These are phyloP conservation scores for Heritiera fomes DNA, from an alignment of 345 rosid genomes.

Conservation along the genomic window DNA sequence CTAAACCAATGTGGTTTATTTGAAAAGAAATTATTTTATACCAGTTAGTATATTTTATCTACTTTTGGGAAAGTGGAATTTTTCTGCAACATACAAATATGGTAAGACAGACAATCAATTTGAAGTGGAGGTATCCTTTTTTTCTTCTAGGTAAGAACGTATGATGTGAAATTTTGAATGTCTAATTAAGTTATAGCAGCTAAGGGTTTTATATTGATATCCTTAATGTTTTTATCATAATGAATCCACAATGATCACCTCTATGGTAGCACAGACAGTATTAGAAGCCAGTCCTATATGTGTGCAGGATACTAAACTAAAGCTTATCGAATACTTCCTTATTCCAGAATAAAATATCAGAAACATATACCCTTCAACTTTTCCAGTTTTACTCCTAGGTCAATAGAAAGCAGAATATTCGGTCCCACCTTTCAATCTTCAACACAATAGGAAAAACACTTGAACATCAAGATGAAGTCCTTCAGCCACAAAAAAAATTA, in stretches of 20 bases:
- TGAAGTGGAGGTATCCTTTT: not conserved
- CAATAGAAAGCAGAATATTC: not conserved
- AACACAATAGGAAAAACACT: not conserved
- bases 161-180: not conserved
- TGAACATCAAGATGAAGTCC: not conserved
- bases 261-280: not conserved
- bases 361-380: not conserved
- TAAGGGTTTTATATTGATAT: not conserved
- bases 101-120: not conserved
- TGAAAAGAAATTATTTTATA: no score
- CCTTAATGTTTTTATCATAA: not conserved
- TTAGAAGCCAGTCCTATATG: not conserved
- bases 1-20: no score
- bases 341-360: slow-evolving; percentile 11
- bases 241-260: not conserved
- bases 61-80: not conserved
- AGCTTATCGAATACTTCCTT: not conserved
- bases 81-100: not conserved
- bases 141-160: no score
- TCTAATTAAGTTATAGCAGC: not conserved
- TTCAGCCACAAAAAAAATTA: not conserved
- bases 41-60: not conserved
- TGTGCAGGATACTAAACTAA: not conserved
- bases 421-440: slow-evolving; percentile 6
- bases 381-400: not conserved